A percentile compares a stretch with the other conserved stretches of the same genome.
These are phyloP conservation scores for Rhizophora mangle DNA, from an alignment of 345 rosid species.

Conservation along the genomic window DNA sequence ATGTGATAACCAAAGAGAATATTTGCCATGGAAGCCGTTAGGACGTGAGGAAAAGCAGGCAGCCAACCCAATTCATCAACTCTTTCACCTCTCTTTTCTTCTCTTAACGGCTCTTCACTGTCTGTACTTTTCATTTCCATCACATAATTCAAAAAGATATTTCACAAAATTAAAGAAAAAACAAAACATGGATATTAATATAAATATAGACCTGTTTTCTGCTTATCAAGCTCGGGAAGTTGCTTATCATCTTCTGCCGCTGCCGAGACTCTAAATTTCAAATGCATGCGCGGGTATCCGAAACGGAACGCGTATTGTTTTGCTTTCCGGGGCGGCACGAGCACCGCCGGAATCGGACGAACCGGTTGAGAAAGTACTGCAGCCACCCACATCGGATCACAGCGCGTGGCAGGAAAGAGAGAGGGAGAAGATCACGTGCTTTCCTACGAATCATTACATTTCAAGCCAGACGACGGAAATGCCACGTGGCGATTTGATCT, in stretches of 20 bases:
- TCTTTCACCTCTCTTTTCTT: constrained; percentile 21
- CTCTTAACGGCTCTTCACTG: constrained; percentile 21
- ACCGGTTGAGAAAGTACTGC: constrained; percentile 31
- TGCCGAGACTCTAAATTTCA: constrained; percentile 24
- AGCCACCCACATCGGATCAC: constrained; percentile 33
- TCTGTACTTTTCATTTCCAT: constrained; percentile 19
- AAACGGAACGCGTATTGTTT: constrained; percentile 13
- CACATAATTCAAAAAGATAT: background rate
- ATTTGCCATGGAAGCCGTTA: constrained; percentile 68
- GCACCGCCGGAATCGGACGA: constrained; percentile 23
- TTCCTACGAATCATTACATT: too few species aligned
- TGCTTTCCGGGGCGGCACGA: constrained; percentile 1
- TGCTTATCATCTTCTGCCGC: constrained; percentile 29
- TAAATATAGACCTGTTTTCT: constrained; percentile 29
- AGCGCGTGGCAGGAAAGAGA: too few species aligned
- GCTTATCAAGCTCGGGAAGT: constrained; percentile 14
- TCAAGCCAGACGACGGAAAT: too few species aligned
- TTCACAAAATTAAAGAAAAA: background rate
- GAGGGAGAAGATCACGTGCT: too few species aligned
- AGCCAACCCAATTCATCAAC: constrained; percentile 54
- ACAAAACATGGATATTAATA: background rate
- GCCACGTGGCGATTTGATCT: too few species aligned
- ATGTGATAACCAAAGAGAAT: constrained; percentile 85
- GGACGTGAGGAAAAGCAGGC: constrained; percentile 66
- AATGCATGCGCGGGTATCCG: constrained; percentile 20